Conservation (phyloP, 768 basidiomycete genomes). For the Galerina sulciceps region DNA sequence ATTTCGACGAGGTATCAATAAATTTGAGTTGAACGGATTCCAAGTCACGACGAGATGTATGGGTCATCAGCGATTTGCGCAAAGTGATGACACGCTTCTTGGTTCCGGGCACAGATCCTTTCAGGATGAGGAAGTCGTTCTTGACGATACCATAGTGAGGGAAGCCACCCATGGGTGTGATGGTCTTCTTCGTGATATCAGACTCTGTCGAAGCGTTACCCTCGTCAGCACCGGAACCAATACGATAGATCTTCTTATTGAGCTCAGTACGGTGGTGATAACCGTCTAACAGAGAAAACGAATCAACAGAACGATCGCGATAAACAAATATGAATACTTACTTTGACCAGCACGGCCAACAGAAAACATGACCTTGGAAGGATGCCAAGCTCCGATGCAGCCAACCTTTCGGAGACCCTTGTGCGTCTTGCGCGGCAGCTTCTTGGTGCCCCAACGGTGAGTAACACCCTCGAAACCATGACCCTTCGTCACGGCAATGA, state of each 20-base stretch:
- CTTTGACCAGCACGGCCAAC: conserved; percentile 99
- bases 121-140: conserved; percentile 98
- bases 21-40: conserved; percentile 99
- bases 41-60: conserved; percentile 93
- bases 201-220: conserved; percentile 92
- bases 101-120: conserved; percentile 94
- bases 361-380: conserved; percentile 99
- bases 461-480: conserved; percentile 99
- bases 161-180: conserved; percentile 99
- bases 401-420: conserved; percentile 99
- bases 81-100: conserved; percentile 98
- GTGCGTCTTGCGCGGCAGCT: conserved; percentile 98
- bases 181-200: conserved; percentile 91
- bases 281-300: conserved; percentile 59
- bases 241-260: conserved; percentile 99
- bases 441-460: conserved; percentile 99
- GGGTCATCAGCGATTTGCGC: conserved; percentile 95
- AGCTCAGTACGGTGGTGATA: conserved; percentile 97
- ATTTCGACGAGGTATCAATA: conserved; percentile 98
- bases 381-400: conserved; percentile 98
- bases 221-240: conserved; percentile 79
- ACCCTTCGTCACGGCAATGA: conserved; percentile 99
- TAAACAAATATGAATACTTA: conserved; percentile 43
- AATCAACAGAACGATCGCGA: conserved; percentile 7
- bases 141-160: conserved; percentile 98